These are phyloP conservation scores for Oryza brachyantha DNA, from an alignment of 176 grass and related monocot genomes.

Conservation along the genomic window DNA sequence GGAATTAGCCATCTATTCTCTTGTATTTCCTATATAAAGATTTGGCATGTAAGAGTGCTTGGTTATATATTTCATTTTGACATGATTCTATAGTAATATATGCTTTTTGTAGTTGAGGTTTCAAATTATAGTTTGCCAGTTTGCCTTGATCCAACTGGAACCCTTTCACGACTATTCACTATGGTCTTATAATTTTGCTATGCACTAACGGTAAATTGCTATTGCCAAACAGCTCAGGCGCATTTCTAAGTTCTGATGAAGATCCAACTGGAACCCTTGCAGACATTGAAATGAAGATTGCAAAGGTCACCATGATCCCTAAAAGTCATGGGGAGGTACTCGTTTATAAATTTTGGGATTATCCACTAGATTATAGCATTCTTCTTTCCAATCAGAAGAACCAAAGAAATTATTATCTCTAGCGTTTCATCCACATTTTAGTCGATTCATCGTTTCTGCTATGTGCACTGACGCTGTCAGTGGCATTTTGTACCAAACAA, in stretches of 20 bases:
- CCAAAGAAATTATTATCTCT: neutral
- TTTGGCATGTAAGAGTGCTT: neutral
- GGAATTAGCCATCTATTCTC: neutral
- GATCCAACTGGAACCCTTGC: constrained; percentile 71
- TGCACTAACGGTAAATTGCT: constrained; percentile 14
- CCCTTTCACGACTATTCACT: neutral
- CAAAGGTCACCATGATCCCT: constrained; percentile 87
- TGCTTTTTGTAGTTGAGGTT: neutral
- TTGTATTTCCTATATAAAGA: neutral
- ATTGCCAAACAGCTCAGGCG: constrained; percentile 72
- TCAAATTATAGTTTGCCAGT: neutral
- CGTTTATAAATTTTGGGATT: neutral
- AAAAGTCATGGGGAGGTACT: constrained; percentile 83
- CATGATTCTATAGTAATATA: neutral
- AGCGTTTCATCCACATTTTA: neutral
- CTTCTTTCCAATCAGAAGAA: neutral
- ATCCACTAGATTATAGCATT: neutral
- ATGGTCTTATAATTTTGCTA: neutral
- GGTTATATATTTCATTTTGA: constrained; percentile 9
- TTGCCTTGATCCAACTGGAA: neutral
- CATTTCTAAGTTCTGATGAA: constrained; percentile 83
- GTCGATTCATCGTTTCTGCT: neutral
- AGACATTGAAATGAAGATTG: constrained; percentile 85
- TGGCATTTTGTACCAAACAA: neutral
- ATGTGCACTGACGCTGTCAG: neutral